phyloP scores from a whole-genome alignment of 2,329 filamentous ascomycete species.

The Fusarium neocosmosporiellum region DNA sequence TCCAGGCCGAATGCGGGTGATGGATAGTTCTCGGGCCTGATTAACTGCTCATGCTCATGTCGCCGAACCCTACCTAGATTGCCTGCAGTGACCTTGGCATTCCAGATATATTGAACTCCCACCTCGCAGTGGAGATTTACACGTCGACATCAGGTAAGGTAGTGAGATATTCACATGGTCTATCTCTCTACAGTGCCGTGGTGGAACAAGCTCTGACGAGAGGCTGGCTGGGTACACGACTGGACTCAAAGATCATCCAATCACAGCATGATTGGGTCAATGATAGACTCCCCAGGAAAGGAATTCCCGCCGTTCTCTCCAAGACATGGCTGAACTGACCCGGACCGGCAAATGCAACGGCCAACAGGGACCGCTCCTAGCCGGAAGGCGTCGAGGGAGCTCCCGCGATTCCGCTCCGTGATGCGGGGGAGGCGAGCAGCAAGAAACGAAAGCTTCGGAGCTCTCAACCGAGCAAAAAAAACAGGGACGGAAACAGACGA shows the following conservation, averaged over 20 bases:
- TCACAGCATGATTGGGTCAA: not conserved
- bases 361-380: not conserved
- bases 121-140: not conserved
- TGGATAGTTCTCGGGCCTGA: not conserved
- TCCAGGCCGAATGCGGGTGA: not conserved
- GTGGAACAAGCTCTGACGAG: not conserved
- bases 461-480: constrained; percentile 10
- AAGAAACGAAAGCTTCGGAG: constrained; percentile 4
- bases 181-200: not conserved
- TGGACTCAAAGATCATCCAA: not conserved
- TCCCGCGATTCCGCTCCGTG: constrained; percentile 30
- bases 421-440: constrained; percentile 25
- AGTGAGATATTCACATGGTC: not conserved
- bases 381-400: not conserved
- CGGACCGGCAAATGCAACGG: constrained; percentile 1
- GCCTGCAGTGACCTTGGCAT: not conserved
- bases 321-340: not conserved
- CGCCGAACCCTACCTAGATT: constrained; percentile 18
- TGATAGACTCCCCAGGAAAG: not conserved
- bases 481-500: not conserved
- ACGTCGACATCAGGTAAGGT: not conserved
- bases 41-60: not conserved
- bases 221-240: not conserved
- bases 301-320: not conserved
- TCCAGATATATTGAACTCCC: not conserved